phyloP scores from a whole-genome alignment of 73 alveolate genomes.

The Uronychia binucleata region DNA sequence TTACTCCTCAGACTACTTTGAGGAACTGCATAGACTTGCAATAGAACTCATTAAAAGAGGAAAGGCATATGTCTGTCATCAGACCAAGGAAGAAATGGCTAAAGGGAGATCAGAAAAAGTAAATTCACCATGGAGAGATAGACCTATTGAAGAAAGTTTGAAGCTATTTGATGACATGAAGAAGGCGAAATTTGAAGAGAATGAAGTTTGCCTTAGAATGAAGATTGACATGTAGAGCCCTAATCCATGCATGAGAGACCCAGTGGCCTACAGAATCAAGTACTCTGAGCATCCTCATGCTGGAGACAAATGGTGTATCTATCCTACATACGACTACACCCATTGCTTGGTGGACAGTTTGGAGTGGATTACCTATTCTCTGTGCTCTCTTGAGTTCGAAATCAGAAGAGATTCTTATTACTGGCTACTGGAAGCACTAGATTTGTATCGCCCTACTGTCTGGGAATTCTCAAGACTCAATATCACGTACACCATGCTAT shows the following conservation, averaged over 20 bases:
- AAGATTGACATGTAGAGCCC: constrained; percentile 92
- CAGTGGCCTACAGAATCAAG: constrained; percentile 97
- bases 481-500: constrained; percentile 91
- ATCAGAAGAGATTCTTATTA: constrained; percentile 98
- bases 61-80: constrained; percentile 93
- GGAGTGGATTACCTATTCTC: constrained; percentile 97
- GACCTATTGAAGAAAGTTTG: constrained; percentile 93
- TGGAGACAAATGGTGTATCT: constrained; percentile 98
- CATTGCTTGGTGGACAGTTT: constrained; percentile 96
- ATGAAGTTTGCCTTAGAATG: constrained; percentile 95
- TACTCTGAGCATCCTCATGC: constrained; percentile 99
- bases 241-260: constrained; percentile 98
- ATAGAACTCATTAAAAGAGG: constrained; percentile 89
- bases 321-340: constrained; percentile 98
- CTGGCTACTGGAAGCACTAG: constrained; percentile 98
- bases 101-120: constrained; percentile 79
- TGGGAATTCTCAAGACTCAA: constrained; percentile 99
- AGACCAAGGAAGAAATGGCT: constrained; percentile 71
- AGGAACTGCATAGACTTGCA: constrained; percentile 92
- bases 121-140: constrained; percentile 95
- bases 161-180: constrained; percentile 94
- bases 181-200: constrained; percentile 94
- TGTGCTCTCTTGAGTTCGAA: constrained; percentile 98
- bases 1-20: constrained; percentile 94
- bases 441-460: constrained; percentile 95